Percentiles rank a stretch among this genome's conserved stretches.
Conservation (phyloP, 306 rosid species). For the Vigna trinervia region DNA sequence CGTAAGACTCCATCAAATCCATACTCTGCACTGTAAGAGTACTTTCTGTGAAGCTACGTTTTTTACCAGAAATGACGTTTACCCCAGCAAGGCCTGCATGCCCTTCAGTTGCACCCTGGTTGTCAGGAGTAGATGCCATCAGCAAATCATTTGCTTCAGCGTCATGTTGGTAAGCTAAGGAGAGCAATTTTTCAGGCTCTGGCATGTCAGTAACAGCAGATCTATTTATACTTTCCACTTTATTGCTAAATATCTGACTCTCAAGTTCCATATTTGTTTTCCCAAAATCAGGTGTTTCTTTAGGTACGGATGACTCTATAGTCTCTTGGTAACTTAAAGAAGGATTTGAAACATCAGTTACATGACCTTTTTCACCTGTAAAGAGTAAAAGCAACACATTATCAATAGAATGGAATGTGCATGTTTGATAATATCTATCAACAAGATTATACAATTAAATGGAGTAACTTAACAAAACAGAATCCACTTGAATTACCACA, state of each 20-base stretch:
- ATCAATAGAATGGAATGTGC: slow-evolving; percentile 16
- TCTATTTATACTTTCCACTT: slow-evolving; percentile 47
- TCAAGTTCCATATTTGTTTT: slow-evolving; percentile 52
- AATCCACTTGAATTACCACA: slow-evolving; percentile 14
- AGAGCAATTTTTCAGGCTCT: slow-evolving; percentile 84
- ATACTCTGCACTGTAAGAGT: slow-evolving; percentile 72
- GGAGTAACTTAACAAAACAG: slow-evolving; percentile 11
- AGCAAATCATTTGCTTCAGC: slow-evolving; percentile 61
- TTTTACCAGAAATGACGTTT: slow-evolving; percentile 65
- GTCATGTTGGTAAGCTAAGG: slow-evolving; percentile 51
- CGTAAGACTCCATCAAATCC: slow-evolving; percentile 74
- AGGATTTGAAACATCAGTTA: slow-evolving; percentile 42
- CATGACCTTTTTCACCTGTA: slow-evolving; percentile 56
- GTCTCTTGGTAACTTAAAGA: slow-evolving; percentile 46
- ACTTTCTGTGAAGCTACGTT: slow-evolving; percentile 90
- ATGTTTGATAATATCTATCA: slow-evolving; percentile 19
- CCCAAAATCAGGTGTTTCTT: slow-evolving; percentile 51
- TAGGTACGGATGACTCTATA: slow-evolving; percentile 47
- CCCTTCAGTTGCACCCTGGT: slow-evolving; percentile 53
- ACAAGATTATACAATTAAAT: slow-evolving; percentile 3
- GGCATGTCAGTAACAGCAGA: slow-evolving; percentile 65
- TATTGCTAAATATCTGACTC: slow-evolving; percentile 49
- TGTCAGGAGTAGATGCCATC: slow-evolving; percentile 68
- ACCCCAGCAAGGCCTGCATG: slow-evolving; percentile 50
- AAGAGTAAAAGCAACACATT: slow-evolving; percentile 37